A percentile compares a stretch with the other conserved stretches of the same genome.
These are phyloP conservation scores for Pholiota conissans DNA, from an alignment of 768 basidiomycete species.

Conservation along the genomic window DNA sequence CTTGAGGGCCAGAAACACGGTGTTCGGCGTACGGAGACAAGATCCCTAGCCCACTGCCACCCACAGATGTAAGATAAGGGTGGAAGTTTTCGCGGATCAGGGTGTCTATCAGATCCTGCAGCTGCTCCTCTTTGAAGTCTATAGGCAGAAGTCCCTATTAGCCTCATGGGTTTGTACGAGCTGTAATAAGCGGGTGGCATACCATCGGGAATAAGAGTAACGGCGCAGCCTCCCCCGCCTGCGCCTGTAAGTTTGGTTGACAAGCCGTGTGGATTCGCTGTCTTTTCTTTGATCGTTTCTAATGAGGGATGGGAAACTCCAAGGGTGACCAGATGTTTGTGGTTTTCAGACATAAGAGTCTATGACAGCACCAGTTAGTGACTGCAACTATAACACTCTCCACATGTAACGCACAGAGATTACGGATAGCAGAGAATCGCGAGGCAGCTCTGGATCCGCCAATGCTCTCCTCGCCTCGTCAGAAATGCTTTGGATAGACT, in stretches of 20 bases:
- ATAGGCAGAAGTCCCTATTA: slow-evolving; percentile 20
- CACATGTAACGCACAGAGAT: slow-evolving; percentile 61
- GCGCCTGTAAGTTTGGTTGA: slow-evolving; percentile 97
- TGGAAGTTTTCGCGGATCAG: slow-evolving; percentile 69
- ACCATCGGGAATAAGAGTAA: slow-evolving; percentile 95
- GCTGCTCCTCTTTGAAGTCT: slow-evolving; percentile 69
- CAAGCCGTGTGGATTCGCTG: slow-evolving; percentile 65
- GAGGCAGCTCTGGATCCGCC: slow-evolving; percentile 70
- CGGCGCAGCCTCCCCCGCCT: slow-evolving; percentile 97
- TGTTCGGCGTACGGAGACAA: slow-evolving; percentile 60
- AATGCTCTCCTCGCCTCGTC: slow-evolving; percentile 78
- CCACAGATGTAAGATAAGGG: slow-evolving; percentile 90
- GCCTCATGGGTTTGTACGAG: slow-evolving; percentile 16
- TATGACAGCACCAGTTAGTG: slow-evolving; percentile 29
- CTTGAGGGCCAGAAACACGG: slow-evolving; percentile 25
- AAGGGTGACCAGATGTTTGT: slow-evolving; percentile 76
- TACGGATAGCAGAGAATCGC: slow-evolving; percentile 60
- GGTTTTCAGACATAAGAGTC: slow-evolving; percentile 89
- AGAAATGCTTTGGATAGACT: slow-evolving; percentile 81
- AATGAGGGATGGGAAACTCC: slow-evolving; percentile 90
- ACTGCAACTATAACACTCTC: slow-evolving; percentile 6
- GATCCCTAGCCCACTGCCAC: slow-evolving; percentile 90
- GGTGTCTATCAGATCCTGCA: slow-evolving; percentile 57
- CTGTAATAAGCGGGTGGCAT: slow-evolving; percentile 25
- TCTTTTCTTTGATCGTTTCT: slow-evolving; percentile 78